Percentiles rank a stretch among this genome's conserved stretches.
Evolutionary conservation across 768 basidiomycete species (phyloP).

Genomic region (Tylopilus sp.): DNA sequence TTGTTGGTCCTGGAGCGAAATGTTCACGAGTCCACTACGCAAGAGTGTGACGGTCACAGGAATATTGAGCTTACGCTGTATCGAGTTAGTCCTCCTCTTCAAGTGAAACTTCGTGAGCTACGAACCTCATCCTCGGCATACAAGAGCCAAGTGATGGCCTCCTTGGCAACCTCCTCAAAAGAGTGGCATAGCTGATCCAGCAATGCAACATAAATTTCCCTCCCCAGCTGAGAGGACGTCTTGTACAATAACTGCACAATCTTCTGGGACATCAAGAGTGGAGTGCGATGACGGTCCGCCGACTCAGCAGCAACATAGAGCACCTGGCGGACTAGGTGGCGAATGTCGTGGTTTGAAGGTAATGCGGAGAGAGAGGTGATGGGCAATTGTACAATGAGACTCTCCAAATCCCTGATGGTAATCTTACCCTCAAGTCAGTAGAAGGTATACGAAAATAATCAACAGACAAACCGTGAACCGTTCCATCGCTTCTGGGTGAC

Average conservation of each 20-base stretch:
- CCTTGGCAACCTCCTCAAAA: conserved; percentile 91
- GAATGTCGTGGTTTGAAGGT: conserved; percentile 83
- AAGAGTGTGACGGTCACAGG: conserved; percentile 89
- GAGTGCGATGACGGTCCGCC: conserved; percentile 77
- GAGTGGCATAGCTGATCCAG: conserved; percentile 85
- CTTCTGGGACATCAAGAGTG: conserved; percentile 92
- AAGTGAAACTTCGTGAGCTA: conserved; percentile 6
- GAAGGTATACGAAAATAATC: not conserved
- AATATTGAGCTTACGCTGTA: conserved; percentile 92
- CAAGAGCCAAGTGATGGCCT: conserved; percentile 94
- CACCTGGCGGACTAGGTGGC: conserved; percentile 79
- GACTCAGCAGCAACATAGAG: conserved; percentile 79
- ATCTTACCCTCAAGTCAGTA: conserved; percentile 17
- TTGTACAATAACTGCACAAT: conserved; percentile 95
- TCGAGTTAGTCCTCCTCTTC: conserved; percentile 6
- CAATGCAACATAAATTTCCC: conserved; percentile 90
- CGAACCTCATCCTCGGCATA: conserved; percentile 94
- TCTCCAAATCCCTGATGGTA: conserved; percentile 65
- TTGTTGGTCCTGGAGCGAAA: conserved; percentile 81
- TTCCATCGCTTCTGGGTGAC: conserved; percentile 84
- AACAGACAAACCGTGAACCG: conserved; percentile 64
- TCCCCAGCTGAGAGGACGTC: conserved; percentile 76
- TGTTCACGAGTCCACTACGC: conserved; percentile 75
- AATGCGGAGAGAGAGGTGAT: conserved; percentile 64
- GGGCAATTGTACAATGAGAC: conserved; percentile 71